Evolutionary conservation across 495 filamentous ascomycete genomes (phyloP).

Genomic region (Penicillium bialowiezense): DNA sequence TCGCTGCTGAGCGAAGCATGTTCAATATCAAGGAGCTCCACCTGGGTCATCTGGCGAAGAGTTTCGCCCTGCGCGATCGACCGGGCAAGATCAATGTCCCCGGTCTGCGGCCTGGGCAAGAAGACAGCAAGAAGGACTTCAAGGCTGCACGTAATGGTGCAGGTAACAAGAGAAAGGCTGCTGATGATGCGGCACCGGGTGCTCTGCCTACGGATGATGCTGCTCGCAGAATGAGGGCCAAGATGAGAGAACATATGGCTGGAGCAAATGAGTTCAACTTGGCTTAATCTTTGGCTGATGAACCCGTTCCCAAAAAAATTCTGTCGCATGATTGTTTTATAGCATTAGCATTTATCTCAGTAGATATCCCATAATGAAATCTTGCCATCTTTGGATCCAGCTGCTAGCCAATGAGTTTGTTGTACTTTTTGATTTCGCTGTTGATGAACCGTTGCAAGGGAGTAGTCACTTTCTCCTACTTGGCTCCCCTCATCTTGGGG

Average conservation of each 20-base stretch:
- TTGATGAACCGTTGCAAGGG: conserved; percentile 54
- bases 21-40: conserved; percentile 90
- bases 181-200: conserved; percentile 35
- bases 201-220: conserved; percentile 58
- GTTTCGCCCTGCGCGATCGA: conserved; percentile 82
- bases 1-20: conserved; percentile 72
- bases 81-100: conserved; percentile 82
- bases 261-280: conserved; percentile 84
- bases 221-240: conserved; percentile 70
- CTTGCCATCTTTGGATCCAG: conserved; percentile 92
- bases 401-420: conserved; percentile 82
- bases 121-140: conserved; percentile 47
- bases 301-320: conserved; percentile 18
- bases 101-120: conserved; percentile 48
- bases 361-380: conserved; percentile 96
- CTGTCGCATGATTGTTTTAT: conserved; percentile 27
- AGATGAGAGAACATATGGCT: conserved; percentile 76
- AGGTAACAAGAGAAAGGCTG: conserved; percentile 38
- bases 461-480: conserved; percentile 8
- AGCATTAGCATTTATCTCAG: conserved; percentile 47
- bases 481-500: neutral
- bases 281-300: conserved; percentile 48
- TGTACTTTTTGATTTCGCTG: conserved; percentile 63
- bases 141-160: conserved; percentile 40
- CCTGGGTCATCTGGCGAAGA: conserved; percentile 90